Base-by-base conservation (phyloP, 2,329 filamentous ascomycete genomes). In the Epichloe uncinata region DNA sequence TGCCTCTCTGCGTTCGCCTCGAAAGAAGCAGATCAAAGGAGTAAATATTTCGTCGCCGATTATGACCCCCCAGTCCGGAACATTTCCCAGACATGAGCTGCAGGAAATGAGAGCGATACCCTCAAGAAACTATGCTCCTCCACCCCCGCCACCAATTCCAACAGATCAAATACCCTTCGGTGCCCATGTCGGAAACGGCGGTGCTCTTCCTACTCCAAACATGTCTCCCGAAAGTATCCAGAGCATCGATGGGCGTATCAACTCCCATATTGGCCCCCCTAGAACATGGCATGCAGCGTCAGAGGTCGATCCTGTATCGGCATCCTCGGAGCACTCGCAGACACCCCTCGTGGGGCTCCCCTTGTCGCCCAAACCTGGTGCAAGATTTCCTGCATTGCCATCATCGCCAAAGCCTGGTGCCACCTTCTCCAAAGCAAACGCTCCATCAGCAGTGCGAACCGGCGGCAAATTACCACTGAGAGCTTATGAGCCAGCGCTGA, bases 1-100 rank as follows among this genome's bases (percentile, higher is more conserved):
- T 48, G 79, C 78, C 3, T 74, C 74, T n/a, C 70, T 84, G 50
- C 75, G 75, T 55, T 83, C 80, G 16, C 79, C 80, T 5, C 71
- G 69, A 54, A 75, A 72, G 65, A 77, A 71, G 64, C 63, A 73
- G 53, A 63, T 68, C 48, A 74, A 71, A 58, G 73, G 69, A 18
- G 63, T 83, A 54, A 74, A 63, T 60, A 84, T 84, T 57, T 83
- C 80, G 11, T 81, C 79, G 1, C 80, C 80, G 47, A 79, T 84
- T 57, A 75, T 80, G 70, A 83, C 79, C 79, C 80, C 13, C 13
- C 74, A 75, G 66, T 78, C 79, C 2, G 73, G 69, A 3, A 78
- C 74, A 2, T 83, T 82, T 55, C 74, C 77, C 2, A 69, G 71
- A n/a, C 64, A 71, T 13, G 72, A 76, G 46, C 68, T 66, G 22